Conservation (phyloP, 768 basidiomycete genomes). For the Coprinopsis sp. region DNA sequence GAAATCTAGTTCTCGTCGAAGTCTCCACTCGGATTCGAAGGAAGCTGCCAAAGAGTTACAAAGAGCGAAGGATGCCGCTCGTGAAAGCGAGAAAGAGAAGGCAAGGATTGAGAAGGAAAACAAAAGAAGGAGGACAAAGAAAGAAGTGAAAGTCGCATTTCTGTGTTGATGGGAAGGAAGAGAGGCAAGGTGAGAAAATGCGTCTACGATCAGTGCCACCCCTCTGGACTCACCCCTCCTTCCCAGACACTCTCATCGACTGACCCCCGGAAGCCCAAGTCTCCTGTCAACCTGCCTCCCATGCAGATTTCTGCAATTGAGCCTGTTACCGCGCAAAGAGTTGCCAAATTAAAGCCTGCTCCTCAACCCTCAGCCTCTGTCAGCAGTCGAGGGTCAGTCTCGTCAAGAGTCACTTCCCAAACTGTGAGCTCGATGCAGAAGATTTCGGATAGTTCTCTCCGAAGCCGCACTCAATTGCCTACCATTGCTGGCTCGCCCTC, state of each 20-base stretch:
- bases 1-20: constrained; percentile 81
- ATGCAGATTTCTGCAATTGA: constrained; percentile 88
- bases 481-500: constrained; percentile 95
- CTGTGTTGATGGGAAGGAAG: constrained; percentile 81
- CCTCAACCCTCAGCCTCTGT: constrained; percentile 38
- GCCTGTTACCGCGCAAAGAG: constrained; percentile 74
- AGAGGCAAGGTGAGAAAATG: constrained; percentile 73
- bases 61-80: constrained; percentile 35
- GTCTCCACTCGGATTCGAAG: constrained; percentile 65
- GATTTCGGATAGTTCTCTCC: constrained; percentile 77
- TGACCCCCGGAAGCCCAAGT: constrained; percentile 71
- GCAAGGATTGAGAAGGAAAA: constrained; percentile 42
- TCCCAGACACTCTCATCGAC: constrained; percentile 76
- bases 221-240: constrained; percentile 10
- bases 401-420: constrained; percentile 71
- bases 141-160: constrained; percentile 86
- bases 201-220: constrained; percentile 1
- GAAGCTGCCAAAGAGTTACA: constrained; percentile 46
- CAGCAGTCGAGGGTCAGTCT: constrained; percentile 37
- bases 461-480: constrained; percentile 71
- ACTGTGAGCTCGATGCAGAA: constrained; percentile 86
- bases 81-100: constrained; percentile 49
- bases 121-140: constrained; percentile 80
- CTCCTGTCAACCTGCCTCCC: constrained; percentile 74
- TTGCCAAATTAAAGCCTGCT: constrained; percentile 69